These are phyloP conservation scores for Candida ipomoeae DNA, from an alignment of 805 yeast species.

Conservation along the genomic window DNA sequence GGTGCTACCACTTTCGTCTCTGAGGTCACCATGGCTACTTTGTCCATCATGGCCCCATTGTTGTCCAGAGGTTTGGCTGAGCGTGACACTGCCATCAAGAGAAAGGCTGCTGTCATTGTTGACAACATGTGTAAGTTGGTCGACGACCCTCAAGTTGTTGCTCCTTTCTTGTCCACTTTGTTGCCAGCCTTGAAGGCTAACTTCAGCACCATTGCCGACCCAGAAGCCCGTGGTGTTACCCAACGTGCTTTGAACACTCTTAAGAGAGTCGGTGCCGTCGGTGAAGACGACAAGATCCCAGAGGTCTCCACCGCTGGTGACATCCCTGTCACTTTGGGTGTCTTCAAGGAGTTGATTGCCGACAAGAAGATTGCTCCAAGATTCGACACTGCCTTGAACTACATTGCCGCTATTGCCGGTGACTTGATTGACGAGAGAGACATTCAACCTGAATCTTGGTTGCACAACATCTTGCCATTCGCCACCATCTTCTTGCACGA, in stretches of 20 bases:
- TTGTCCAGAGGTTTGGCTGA: slow-evolving; percentile 99
- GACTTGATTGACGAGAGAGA: slow-evolving; percentile 96
- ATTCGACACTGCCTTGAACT: slow-evolving; percentile 73
- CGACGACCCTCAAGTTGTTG: slow-evolving; percentile 99
- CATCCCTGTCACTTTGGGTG: slow-evolving; percentile 76
- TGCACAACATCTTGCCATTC: slow-evolving; percentile 83
- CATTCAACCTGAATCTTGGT: slow-evolving; percentile 90
- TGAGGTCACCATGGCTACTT: slow-evolving; percentile 98
- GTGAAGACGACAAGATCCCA: slow-evolving; percentile 85
- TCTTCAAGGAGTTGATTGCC: slow-evolving; percentile 69
- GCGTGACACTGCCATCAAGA: slow-evolving; percentile 99
- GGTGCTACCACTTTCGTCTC: slow-evolving; percentile 99
- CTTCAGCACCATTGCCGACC: slow-evolving; percentile 97
- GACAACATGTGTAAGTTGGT: slow-evolving; percentile 99
- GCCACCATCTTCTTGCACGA: slow-evolving; percentile 95
- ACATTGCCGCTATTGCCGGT: slow-evolving; percentile 96
- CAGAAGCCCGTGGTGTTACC: slow-evolving; percentile 99
- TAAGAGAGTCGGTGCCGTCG: slow-evolving; percentile 98
- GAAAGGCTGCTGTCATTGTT: slow-evolving; percentile 98
- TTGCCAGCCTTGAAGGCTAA: slow-evolving; percentile 95
- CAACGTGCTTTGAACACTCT: slow-evolving; percentile 94
- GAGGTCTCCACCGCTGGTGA: slow-evolving; percentile 99
- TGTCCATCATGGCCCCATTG: slow-evolving; percentile 98
- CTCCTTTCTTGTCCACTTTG: slow-evolving; percentile 94
- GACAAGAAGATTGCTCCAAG: slow-evolving; percentile 65